Evolutionary conservation across 2,329 filamentous ascomycete species (phyloP), one percentile per base, ranked within the genome.

Genomic region (Aspergillus sp.): DNA sequence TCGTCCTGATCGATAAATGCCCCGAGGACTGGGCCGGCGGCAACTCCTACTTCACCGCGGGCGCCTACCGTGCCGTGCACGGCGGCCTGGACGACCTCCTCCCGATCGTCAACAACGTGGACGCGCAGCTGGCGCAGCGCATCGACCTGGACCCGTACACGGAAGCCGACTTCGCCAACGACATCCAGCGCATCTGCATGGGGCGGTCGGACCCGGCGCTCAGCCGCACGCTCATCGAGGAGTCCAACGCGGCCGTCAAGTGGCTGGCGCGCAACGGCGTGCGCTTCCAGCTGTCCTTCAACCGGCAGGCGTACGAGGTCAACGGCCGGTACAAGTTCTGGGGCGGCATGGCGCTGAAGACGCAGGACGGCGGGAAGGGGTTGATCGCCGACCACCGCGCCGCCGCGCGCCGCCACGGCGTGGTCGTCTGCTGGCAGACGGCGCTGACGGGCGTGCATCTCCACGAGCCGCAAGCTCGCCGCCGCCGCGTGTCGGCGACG

Each of bases 11-110:
- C 49, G 85, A 88, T 59, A 85, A 83, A 65, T 80, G 78, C 40
- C 83, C 84, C 0, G 62, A 77, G 49, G 67, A 75, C 4, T 86
- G 83, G 80, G 81, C 78, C 0, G 85, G 85, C 11, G 85, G 85
- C 1, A 88, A 88, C 62, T 77, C 78, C 0, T 86, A 80, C 62
- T 88, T 87, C 70, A 87, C 85, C 0, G 85, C 85, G 0, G 85
- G 83, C 1, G 84, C 83, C 2, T 86, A 81, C 63, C 79, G 86
- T 5, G 83, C 78, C 1, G 77, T 73, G 1, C 82, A 86, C 60
- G 50, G 62, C 5, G 85, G 85, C 0, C 71, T 85, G 0, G 10
- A 63, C 0, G 84, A 87, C 59, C 60, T 88, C 0, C 68, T 87
- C 0, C 82, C 84, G 0, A 62, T 88, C 3, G 82, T 88, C 45